Evolutionary conservation across 768 basidiomycete genomes (phyloP), one percentile per base, ranked within the genome.

Genomic region (Trametes meyenii): DNA sequence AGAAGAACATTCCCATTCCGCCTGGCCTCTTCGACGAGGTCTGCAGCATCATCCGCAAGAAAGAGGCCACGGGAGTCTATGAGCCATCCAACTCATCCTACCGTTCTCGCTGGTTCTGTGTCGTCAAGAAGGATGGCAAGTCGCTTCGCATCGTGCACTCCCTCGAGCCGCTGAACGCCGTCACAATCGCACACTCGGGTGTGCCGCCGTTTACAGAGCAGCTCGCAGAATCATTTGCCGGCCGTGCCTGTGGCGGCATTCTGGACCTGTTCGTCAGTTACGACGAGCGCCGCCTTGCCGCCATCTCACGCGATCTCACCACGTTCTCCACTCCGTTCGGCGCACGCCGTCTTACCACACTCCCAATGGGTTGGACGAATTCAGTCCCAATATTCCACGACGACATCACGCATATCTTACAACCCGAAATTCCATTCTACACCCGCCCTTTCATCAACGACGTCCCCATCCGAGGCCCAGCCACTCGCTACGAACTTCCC

Each of bases 41-140:
- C 16, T 64, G 64, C n/a, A 38, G 66, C 4, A 52, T 79, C 0
- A 69, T 80, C 10, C 67, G 72, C 17, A 57, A 64, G 1, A 81
- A 81, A 59, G 71, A 80, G 11, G 69, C 61, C 0, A 66, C 77
- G 0, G 77, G 81, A 0, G 73, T 79, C 0, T 81, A 79, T 53
- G 74, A 83, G 63, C 74, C 70, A 0, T 77, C 73, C 0, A 72
- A 78, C 38, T 72, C 72, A 0, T 77, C 77, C 0, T 82, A 82
- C 29, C 66, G 75, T 0, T 76, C 75, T 0, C 55, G 71, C 8
- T 80, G 76, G 78, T 82, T 80, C 52, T 75, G 72, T 33, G 74
- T 80, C 0, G 45, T 60, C 5, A 74, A 74, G 58, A 72, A 74
- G 42, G 65, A 68, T 17, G 63, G 70, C 0, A 66, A 65, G 8